These are phyloP conservation scores for Daldinia vernicosa DNA, from an alignment of 495 filamentous ascomycete genomes.

Conservation along the genomic window DNA sequence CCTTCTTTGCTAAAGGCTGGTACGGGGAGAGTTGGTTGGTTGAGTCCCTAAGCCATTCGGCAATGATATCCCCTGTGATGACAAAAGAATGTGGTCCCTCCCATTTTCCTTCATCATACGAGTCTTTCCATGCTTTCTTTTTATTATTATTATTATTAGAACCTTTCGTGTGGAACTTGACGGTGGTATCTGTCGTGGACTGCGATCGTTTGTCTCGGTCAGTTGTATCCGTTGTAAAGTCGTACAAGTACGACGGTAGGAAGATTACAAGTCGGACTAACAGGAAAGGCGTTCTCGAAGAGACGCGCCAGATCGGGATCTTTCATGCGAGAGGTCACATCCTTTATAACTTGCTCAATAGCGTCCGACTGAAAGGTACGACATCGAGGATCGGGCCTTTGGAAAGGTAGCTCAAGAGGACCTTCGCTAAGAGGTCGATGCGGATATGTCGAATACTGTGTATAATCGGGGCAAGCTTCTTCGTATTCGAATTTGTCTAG, in stretches of 20 bases:
- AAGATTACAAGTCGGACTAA: conserved; percentile 31
- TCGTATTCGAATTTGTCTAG: conserved; percentile 39
- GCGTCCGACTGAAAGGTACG: conserved; percentile 86
- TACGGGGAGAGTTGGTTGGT: conserved; percentile 95
- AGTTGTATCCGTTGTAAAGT: conserved; percentile 11
- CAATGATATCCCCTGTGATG: conserved; percentile 93
- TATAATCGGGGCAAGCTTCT: conserved; percentile 64
- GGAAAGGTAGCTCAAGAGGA: conserved; percentile 83
- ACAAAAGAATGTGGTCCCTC: conserved; percentile 90
- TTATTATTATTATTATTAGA: conserved; percentile 47
- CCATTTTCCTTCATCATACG: conserved; percentile 69
- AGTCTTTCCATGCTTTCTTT: conserved; percentile 45
- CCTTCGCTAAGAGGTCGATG: conserved; percentile 81
- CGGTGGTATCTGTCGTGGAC: conserved; percentile 92
- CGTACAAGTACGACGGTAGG: conserved; percentile 19
- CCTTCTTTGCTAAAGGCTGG: conserved; percentile 81
- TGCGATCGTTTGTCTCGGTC: conserved; percentile 31
- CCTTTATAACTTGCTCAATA: conserved; percentile 86
- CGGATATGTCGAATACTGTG: conserved; percentile 56
- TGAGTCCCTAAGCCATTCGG: conserved; percentile 97
- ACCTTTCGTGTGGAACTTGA: conserved; percentile 67
- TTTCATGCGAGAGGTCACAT: conserved; percentile 79
- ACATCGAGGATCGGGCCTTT: conserved; percentile 81
- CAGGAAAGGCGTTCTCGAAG: conserved; percentile 95
- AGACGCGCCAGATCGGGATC: conserved; percentile 90